Percentiles rank a stretch among this genome's conserved stretches.
These are phyloP conservation scores for Phytophthora foliorum DNA, from an alignment of 352 stramenopile genomes.

Conservation along the genomic window DNA sequence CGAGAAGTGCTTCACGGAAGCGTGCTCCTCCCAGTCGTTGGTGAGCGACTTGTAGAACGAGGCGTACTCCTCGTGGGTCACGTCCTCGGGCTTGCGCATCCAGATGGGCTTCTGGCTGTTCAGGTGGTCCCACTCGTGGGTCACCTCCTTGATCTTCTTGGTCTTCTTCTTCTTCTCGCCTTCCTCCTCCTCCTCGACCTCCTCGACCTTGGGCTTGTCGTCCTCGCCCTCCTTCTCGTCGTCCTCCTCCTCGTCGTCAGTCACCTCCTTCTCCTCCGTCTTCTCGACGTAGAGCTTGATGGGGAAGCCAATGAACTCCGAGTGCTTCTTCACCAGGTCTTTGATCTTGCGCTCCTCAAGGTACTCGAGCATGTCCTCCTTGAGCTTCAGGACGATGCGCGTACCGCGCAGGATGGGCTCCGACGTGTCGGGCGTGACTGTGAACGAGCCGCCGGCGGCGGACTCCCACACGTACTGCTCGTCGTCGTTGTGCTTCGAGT, in stretches of 20 bases:
- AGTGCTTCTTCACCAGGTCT: constrained; percentile 99
- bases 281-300: constrained; percentile 99
- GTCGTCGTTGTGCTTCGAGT: constrained; percentile 99
- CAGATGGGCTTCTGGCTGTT: constrained; percentile 99
- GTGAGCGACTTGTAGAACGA: constrained; percentile 99
- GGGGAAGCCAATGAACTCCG: constrained; percentile 99
- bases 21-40: constrained; percentile 99
- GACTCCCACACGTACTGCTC: constrained; percentile 98
- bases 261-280: constrained; percentile 99
- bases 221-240: constrained; percentile 95
- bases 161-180: constrained; percentile 99
- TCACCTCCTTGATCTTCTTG: constrained; percentile 98
- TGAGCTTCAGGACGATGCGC: constrained; percentile 97
- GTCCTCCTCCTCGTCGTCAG: constrained; percentile 99
- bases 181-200: constrained; percentile 95
- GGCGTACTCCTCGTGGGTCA: constrained; percentile 99
- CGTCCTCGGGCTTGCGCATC: constrained; percentile 99
- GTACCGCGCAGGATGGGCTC: constrained; percentile 93
- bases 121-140: constrained; percentile 99
- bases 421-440: constrained; percentile 92
- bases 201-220: constrained; percentile 98
- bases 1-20: constrained; percentile 99
- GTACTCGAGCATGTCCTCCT: constrained; percentile 99
- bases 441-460: constrained; percentile 98
- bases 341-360: constrained; percentile 99